Base-by-base conservation (phyloP, 495 filamentous ascomycete species). In the Penicillium soppii region DNA sequence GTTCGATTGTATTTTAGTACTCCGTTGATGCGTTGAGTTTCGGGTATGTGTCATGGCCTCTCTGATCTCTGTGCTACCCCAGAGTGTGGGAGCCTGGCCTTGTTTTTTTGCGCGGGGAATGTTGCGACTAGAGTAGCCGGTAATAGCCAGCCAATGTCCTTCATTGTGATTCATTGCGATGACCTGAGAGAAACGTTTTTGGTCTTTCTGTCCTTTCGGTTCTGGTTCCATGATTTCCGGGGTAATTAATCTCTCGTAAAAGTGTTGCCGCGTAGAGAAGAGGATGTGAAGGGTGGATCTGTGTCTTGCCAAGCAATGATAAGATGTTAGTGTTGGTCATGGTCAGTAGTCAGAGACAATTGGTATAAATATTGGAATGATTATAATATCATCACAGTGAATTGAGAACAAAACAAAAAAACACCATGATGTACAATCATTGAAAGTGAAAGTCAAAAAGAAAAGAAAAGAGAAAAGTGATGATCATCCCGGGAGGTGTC, bases 201-300 rank as follows among this genome's bases (percentile, higher is more conserved):
- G 9, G 35, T 45, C 17, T 17, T n/a, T n/a, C n/a, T 15, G 27
- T 35, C 32, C n/a, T 5, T 13, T 43, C 42, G 20, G 36, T 21
- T 23, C 53, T 27, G 27, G 43, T 25, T 25, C 15, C 17, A 25
- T 42, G 4, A 25, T 25, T 19, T 66, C 62, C 38, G 62, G 62
- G 59, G 59, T 66, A 66, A 65, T 61, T 63, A 48, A 36, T 61
- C 57, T 66, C 62, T 66, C 62, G 62, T 65, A 65, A 63, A 20
- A 47, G 23, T 39, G 25, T 22, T 32, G 26, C 25, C 15, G 16
- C 33, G 44, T 33, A 17, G n/a, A 23, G 38, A 30, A 30, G 54
- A 47, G 32, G 46, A 44, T 30, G 17, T n/a, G n/a, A n/a, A n/a
- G 3, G 39, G 58, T 65, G 61, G 61, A 65, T 62, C 60, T 43